Evolutionary conservation across 106 monocot genomes (phyloP).

Genomic region (Dioscorea alata): DNA sequence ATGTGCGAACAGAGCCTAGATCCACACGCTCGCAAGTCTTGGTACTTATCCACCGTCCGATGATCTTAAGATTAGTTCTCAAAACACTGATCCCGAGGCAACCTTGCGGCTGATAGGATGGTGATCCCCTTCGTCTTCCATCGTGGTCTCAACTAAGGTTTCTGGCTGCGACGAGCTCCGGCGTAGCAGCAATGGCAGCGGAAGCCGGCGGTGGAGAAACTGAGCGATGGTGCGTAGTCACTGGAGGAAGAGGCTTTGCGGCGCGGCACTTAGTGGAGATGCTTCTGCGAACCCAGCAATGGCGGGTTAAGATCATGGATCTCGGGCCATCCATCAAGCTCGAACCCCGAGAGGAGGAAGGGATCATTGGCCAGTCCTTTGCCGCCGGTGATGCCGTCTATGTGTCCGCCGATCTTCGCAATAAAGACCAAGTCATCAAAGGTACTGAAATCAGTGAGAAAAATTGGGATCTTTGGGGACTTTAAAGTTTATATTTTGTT

Average conservation of each 20-base stretch:
- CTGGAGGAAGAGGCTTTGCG: slow-evolving; percentile 88
- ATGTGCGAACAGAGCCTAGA: too few relatives aligned
- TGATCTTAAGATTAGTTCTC: too few relatives aligned
- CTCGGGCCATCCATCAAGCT: slow-evolving; percentile 64
- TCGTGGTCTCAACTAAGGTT: too few relatives aligned
- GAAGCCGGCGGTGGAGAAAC: slow-evolving; percentile 17
- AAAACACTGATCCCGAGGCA: too few relatives aligned
- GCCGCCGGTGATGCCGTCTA: slow-evolving; percentile 68
- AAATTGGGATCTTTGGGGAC: too few relatives aligned
- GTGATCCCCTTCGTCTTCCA: too few relatives aligned
- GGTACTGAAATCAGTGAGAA: slow-evolving; percentile 21
- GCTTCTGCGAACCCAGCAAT: slow-evolving; percentile 66
- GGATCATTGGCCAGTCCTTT: slow-evolving; percentile 48
- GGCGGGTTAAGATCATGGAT: slow-evolving; percentile 78
- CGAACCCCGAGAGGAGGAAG: slow-evolving; percentile 51
- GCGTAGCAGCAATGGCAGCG: slow-evolving; percentile 2
- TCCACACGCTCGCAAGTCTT: too few relatives aligned
- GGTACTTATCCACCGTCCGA: too few relatives aligned
- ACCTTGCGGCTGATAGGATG: too few relatives aligned
- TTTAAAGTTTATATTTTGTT: too few relatives aligned
- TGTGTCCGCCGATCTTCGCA: slow-evolving; percentile 76
- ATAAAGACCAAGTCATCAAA: slow-evolving; percentile 59
- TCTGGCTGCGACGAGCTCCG: too few relatives aligned
- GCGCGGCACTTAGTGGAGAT: slow-evolving; percentile 90
- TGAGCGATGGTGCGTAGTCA: slow-evolving; percentile 72